These are phyloP conservation scores for Eutrema heterophyllum DNA, from an alignment of 345 rosid genomes.

Conservation along the genomic window DNA sequence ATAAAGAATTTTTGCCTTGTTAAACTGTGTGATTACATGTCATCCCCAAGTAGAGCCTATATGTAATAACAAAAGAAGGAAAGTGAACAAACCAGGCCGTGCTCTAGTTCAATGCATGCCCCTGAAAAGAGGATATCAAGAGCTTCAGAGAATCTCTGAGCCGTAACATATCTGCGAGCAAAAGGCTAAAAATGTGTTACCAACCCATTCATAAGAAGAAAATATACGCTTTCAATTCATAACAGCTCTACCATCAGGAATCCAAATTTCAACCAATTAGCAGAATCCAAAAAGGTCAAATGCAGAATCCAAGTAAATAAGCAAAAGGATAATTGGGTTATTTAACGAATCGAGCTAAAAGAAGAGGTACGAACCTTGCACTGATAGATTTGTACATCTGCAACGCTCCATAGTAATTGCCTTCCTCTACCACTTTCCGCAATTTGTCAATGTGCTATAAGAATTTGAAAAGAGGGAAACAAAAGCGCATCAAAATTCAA, in stretches of 20 bases:
- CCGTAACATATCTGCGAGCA: constrained; percentile 53
- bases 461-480: background rate
- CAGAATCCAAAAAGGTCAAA: background rate
- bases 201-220: background rate
- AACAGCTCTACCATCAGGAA: background rate
- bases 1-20: background rate
- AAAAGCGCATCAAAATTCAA: constrained; percentile 1
- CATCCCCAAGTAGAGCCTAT: background rate
- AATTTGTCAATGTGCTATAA: constrained; percentile 77
- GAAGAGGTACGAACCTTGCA: constrained; percentile 51
- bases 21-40: background rate
- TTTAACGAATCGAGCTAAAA: background rate
- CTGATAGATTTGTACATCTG: constrained; percentile 95
- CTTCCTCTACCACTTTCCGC: constrained; percentile 62
- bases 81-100: constrained; percentile 61
- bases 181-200: background rate
- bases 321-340: background rate
- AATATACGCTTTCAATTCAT: background rate
- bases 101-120: constrained; percentile 71
- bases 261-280: background rate
- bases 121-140: constrained; percentile 79
- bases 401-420: constrained; percentile 90
- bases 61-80: background rate
- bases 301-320: background rate
- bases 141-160: constrained; percentile 81